These are phyloP conservation scores for Acer saccharum DNA, from an alignment of 345 rosid species.

Conservation along the genomic window DNA sequence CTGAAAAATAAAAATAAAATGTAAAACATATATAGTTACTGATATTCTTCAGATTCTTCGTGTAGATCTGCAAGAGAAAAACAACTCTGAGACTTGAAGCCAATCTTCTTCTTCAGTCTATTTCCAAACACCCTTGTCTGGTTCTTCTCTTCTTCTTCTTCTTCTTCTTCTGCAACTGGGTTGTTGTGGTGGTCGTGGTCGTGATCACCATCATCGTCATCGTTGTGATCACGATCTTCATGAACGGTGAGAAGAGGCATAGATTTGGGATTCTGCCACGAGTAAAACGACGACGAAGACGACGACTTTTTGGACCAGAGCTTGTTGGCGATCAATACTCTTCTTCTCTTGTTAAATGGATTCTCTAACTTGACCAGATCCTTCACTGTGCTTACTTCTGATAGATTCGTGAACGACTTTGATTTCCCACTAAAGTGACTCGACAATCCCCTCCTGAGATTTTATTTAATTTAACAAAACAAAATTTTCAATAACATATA, in stretches of 20 bases:
- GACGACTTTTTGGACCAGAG: slow-evolving; percentile 34
- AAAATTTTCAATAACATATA: neutral
- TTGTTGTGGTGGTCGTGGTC: slow-evolving; percentile 12
- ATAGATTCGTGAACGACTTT: slow-evolving; percentile 70
- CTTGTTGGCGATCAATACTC: slow-evolving; percentile 56
- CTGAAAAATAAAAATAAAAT: neutral
- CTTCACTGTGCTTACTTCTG: slow-evolving; percentile 51
- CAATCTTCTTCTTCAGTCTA: slow-evolving; percentile 9
- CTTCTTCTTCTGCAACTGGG: slow-evolving; percentile 14
- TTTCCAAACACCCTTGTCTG: neutral
- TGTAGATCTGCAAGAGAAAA: slow-evolving; percentile 74
- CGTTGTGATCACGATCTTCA: slow-evolving; percentile 32
- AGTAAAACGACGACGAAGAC: slow-evolving; percentile 40
- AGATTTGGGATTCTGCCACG: slow-evolving; percentile 60
- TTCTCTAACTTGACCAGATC: slow-evolving; percentile 71
- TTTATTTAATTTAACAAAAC: neutral
- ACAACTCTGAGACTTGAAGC: slow-evolving; percentile 58
- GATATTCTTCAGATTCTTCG: slow-evolving; percentile 33
- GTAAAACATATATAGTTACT: neutral
- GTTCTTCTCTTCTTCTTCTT: neutral
- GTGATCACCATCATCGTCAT: slow-evolving; percentile 16
- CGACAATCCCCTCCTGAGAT: slow-evolving; percentile 71
- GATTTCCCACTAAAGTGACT: slow-evolving; percentile 78
- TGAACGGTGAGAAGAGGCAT: slow-evolving; percentile 75
- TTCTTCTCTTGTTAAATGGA: slow-evolving; percentile 77